phyloP scores from a whole-genome alignment of 1,284 basidiomycete genomes.

The Naganishia albida region DNA sequence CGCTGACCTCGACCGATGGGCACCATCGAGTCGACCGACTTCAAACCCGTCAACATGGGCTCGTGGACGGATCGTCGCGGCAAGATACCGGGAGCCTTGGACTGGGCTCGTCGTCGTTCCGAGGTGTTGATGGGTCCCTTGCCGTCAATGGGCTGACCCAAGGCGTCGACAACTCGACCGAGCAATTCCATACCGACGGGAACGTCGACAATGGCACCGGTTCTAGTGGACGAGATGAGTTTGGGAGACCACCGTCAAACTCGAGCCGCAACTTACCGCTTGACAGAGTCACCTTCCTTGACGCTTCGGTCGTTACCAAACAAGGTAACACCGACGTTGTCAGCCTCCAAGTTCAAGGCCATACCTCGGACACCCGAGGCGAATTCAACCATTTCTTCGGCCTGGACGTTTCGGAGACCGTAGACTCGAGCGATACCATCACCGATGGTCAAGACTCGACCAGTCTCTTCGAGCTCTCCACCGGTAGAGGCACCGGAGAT shows the following conservation, averaged over 20 bases:
- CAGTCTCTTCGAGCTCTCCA: conserved; percentile 97
- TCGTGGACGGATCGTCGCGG: conserved; percentile 99
- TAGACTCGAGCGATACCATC: conserved; percentile 99
- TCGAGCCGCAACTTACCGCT: conserved; percentile 62
- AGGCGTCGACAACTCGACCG: conserved; percentile 97
- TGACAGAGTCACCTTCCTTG: conserved; percentile 99
- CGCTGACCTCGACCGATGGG: conserved; percentile 99
- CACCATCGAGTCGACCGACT: conserved; percentile 99
- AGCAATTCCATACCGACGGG: conserved; percentile 94
- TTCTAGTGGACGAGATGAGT: conserved; percentile 47
- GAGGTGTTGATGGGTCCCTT: conserved; percentile 94
- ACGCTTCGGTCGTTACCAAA: conserved; percentile 99
- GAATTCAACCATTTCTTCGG: conserved; percentile 99
- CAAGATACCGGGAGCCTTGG: conserved; percentile 98
- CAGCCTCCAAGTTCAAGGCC: conserved; percentile 99
- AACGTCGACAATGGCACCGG: conserved; percentile 99
- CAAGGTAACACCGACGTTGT: conserved; percentile 99
- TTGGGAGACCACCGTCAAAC: too few species aligned
- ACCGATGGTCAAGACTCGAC: conserved; percentile 98
- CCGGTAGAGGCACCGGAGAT: conserved; percentile 88
- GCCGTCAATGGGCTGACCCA: conserved; percentile 99
- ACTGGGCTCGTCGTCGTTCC: conserved; percentile 91
- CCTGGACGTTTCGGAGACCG: conserved; percentile 77
- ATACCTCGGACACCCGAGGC: conserved; percentile 97
- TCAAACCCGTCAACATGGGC: conserved; percentile 99